These are phyloP conservation scores for Plasmodium coatneyi DNA, from an alignment of 169 alveolate genomes.

Conservation along the genomic window DNA sequence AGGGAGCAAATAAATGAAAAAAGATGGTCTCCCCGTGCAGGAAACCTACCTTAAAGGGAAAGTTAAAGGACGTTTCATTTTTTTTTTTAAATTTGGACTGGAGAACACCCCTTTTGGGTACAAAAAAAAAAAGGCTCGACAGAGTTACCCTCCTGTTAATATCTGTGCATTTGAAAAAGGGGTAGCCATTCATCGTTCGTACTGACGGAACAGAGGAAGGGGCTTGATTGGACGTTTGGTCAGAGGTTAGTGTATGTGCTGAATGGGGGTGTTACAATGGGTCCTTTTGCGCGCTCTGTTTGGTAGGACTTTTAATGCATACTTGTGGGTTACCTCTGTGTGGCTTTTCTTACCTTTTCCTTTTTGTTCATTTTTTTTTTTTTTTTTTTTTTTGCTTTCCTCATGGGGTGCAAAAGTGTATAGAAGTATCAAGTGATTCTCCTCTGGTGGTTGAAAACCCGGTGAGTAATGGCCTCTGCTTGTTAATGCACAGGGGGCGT, in stretches of 20 bases:
- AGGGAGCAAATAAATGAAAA: neutral
- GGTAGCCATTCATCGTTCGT: constrained; percentile 22
- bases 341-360: neutral
- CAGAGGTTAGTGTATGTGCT: neutral
- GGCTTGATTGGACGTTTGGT: neutral
- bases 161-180: constrained; percentile 5
- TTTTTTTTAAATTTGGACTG: constrained; percentile 83
- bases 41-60: constrained; percentile 81
- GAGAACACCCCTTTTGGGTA: constrained; percentile 76
- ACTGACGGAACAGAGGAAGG: neutral
- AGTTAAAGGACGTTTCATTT: constrained; percentile 73
- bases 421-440: neutral
- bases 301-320: neutral
- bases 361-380: too few relatives aligned
- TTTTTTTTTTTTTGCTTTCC: neutral
- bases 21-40: neutral
- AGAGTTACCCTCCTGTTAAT: neutral
- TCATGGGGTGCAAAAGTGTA: neutral
- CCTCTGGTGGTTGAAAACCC: neutral
- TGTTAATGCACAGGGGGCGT: neutral
- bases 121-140: neutral
- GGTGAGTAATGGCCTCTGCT: neutral
- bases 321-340: neutral
- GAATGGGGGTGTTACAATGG: neutral
- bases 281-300: neutral